phyloP scores from a whole-genome alignment of 2,329 filamentous ascomycete species.

The Dactylellina cionopaga region DNA sequence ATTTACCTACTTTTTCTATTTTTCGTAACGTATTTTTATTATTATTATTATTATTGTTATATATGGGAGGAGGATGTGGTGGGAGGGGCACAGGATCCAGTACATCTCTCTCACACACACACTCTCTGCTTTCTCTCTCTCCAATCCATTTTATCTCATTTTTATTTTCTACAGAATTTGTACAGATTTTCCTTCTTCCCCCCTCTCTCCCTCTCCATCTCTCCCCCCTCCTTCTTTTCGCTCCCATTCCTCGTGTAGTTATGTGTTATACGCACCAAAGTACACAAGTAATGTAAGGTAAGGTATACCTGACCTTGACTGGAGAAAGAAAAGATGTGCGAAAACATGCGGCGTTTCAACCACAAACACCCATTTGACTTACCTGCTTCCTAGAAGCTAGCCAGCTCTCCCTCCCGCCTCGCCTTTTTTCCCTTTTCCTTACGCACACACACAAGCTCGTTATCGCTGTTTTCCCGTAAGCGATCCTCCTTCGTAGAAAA shows the following conservation, averaged over 20 bases:
- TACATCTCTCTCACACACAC: no score
- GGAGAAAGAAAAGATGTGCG: no score
- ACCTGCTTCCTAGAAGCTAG: no score
- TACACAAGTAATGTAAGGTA: no score
- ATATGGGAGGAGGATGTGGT: no score
- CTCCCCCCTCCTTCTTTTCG: neutral
- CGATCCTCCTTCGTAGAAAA: neutral
- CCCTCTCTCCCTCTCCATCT: neutral
- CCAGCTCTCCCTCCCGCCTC: conserved; percentile 22
- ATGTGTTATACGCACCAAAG: no score
- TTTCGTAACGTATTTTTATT: neutral
- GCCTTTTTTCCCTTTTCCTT: conserved; percentile 27
- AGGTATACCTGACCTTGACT: no score
- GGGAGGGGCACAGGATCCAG: conserved; percentile 2
- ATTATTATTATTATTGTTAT: no score
- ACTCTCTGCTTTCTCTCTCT: no score
- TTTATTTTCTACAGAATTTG: neutral
- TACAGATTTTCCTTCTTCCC: neutral
- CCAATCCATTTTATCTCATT: neutral
- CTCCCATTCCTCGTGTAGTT: no score
- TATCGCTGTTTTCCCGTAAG: neutral
- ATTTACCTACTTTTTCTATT: neutral
- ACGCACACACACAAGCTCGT: neutral
- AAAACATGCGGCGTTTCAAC: conserved; percentile 23
- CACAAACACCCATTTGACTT: neutral